These are phyloP conservation scores for Trichoderma aggressivum DNA, from an alignment of 2,329 filamentous ascomycete genomes.

Conservation along the genomic window DNA sequence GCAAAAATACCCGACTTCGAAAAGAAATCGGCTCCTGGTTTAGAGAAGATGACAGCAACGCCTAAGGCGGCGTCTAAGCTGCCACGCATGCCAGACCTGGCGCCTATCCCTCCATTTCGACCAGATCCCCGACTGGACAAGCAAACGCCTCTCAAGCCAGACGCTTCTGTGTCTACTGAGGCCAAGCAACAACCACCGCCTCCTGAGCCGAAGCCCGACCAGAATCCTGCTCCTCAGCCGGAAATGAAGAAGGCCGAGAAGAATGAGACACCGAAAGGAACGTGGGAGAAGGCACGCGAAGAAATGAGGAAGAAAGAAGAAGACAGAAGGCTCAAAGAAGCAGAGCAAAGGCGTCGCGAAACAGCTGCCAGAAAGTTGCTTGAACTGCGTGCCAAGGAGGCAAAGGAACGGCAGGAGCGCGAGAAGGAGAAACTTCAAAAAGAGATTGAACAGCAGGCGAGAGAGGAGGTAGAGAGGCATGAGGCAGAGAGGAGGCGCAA, in stretches of 20 bases:
- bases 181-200: not conserved
- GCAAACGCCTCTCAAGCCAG: conserved; percentile 19
- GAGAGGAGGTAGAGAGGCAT: conserved; percentile 34
- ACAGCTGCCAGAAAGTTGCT: conserved; percentile 51
- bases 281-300: conserved; percentile 68
- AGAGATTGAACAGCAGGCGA: conserved; percentile 38
- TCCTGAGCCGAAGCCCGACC: not conserved
- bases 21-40: not conserved
- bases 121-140: conserved; percentile 27
- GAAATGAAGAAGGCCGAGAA: conserved; percentile 10
- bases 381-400: conserved; percentile 56
- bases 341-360: conserved; percentile 58
- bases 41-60: conserved; percentile 1
- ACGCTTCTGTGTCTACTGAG: conserved; percentile 16
- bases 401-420: conserved; percentile 43
- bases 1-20: not conserved
- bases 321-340: conserved; percentile 58
- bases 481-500: conserved; percentile 29
- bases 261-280: conserved; percentile 26
- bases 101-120: conserved; percentile 22
- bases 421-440: conserved; percentile 39
- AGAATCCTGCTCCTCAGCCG: not conserved
- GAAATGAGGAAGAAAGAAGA: conserved; percentile 62
- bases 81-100: conserved; percentile 16
- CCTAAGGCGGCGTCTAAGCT: conserved; percentile 19